Percentiles rank a stretch among this genome's conserved stretches.
phyloP scores from a whole-genome alignment of 495 filamentous ascomycete genomes.

The Articulospora tetracladia region DNA sequence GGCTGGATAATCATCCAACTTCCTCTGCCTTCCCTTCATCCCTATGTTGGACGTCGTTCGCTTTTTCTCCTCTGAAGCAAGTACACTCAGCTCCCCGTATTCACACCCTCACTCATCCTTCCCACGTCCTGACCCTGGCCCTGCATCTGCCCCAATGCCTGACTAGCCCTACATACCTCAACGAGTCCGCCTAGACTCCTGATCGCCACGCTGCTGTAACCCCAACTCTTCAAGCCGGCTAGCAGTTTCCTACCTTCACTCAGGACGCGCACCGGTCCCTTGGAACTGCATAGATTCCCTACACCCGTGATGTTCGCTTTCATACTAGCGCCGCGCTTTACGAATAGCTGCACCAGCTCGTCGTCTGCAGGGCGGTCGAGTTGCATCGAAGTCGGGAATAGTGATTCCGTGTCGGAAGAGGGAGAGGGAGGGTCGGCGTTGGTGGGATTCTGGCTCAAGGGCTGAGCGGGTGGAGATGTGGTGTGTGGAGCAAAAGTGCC shows the following conservation, averaged over 20 bases:
- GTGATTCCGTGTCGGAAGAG: not conserved
- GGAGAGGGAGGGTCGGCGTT: not conserved
- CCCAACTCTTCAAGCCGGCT: constrained; percentile 24
- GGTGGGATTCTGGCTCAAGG: not conserved
- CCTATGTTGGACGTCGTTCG: too few relatives aligned
- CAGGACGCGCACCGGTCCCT: constrained; percentile 40
- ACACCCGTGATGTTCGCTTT: constrained; percentile 43
- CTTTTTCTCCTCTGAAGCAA: too few relatives aligned
- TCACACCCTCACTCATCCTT: too few relatives aligned
- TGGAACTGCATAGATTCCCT: constrained; percentile 41
- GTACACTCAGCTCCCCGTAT: too few relatives aligned
- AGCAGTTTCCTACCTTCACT: constrained; percentile 40
- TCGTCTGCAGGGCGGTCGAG: constrained; percentile 51
- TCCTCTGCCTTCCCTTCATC: too few relatives aligned
- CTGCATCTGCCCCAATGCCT: too few relatives aligned
- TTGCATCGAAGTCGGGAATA: constrained; percentile 36
- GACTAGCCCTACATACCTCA: constrained; percentile 7
- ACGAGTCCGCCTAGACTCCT: constrained; percentile 4
- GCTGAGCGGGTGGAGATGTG: not conserved
- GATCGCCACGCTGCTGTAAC: constrained; percentile 1
- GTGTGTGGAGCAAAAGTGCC: constrained; percentile 25
- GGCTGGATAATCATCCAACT: too few relatives aligned
- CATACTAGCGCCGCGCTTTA: constrained; percentile 45
- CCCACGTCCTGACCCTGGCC: too few relatives aligned
- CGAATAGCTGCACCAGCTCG: constrained; percentile 50